Percentiles rank a stretch among this genome's conserved stretches.
Evolutionary conservation across 2,329 filamentous ascomycete species (phyloP).

Genomic region (Botrytis paeoniae): DNA sequence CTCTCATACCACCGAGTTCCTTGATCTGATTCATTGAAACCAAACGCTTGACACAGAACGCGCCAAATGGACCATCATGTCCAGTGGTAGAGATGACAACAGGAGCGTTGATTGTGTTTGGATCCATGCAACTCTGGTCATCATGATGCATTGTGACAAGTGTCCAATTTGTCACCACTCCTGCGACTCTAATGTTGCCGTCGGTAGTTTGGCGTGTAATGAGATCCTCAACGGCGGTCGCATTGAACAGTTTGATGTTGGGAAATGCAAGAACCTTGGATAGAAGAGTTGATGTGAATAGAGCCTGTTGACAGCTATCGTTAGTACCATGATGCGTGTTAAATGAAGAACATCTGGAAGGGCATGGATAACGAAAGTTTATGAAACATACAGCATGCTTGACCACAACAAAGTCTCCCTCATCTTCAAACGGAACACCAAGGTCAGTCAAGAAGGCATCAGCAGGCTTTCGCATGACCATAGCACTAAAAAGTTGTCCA

Average conservation of each 20-base stretch:
- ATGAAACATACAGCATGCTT: slow-evolving; percentile 66
- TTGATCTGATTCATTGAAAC: slow-evolving; percentile 83
- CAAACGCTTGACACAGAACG: slow-evolving; percentile 86
- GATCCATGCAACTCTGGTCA: slow-evolving; percentile 94
- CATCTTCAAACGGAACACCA: slow-evolving; percentile 82
- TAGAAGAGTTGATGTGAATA: slow-evolving; percentile 86
- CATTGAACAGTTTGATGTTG: slow-evolving; percentile 96
- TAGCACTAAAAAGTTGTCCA: slow-evolving; percentile 90
- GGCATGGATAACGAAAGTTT: not conserved
- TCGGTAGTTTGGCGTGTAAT: slow-evolving; percentile 69
- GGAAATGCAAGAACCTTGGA: slow-evolving; percentile 79
- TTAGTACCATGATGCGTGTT: not conserved
- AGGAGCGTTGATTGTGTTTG: slow-evolving; percentile 93
- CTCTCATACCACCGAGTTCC: slow-evolving; percentile 86
- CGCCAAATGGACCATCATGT: slow-evolving; percentile 86
- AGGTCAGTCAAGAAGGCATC: slow-evolving; percentile 79
- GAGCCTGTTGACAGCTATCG: slow-evolving; percentile 44
- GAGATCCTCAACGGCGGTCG: slow-evolving; percentile 86
- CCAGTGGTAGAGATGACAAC: slow-evolving; percentile 86
- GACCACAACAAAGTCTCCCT: slow-evolving; percentile 84
- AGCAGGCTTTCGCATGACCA: slow-evolving; percentile 92
- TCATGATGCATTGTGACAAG: slow-evolving; percentile 84
- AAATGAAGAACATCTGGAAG: not conserved
- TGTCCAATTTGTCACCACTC: slow-evolving; percentile 95
- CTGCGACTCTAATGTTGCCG: slow-evolving; percentile 66